Evolutionary conservation across 108 stramenopile genomes (phyloP).

Genomic region (Asterionellopsis glacialis): DNA sequence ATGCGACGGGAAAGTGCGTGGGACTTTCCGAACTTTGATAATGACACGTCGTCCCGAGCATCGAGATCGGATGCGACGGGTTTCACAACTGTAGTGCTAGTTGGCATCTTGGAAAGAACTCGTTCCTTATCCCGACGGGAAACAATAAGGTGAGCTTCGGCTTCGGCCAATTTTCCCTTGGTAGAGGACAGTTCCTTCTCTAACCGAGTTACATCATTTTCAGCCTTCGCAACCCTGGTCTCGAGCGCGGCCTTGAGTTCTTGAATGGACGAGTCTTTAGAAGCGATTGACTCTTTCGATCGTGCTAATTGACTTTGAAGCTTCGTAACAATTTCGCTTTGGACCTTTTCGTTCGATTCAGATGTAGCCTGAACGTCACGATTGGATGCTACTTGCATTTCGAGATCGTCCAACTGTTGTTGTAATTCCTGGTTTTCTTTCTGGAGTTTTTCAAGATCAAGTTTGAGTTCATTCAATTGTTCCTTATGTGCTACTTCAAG

Average conservation of each 20-base stretch:
- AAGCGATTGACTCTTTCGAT: constrained; percentile 50
- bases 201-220: constrained; percentile 42
- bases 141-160: constrained; percentile 57
- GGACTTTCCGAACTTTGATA: constrained; percentile 12
- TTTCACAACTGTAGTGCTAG: neutral
- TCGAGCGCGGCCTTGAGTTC: constrained; percentile 32
- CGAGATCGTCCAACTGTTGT: constrained; percentile 53
- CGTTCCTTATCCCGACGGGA: constrained; percentile 34
- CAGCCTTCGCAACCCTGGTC: constrained; percentile 35
- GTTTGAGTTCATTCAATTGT: constrained; percentile 34
- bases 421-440: constrained; percentile 58
- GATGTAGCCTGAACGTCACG: constrained; percentile 34
- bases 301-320: constrained; percentile 60
- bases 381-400: constrained; percentile 35
- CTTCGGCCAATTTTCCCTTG: constrained; percentile 61
- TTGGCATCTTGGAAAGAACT: constrained; percentile 19
- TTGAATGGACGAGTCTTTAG: constrained; percentile 59
- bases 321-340: constrained; percentile 60
- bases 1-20: constrained; percentile 25
- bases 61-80: neutral
- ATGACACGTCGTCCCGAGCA: constrained; percentile 7
- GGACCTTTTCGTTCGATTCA: constrained; percentile 20
- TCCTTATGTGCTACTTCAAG: constrained; percentile 35
- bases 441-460: constrained; percentile 35
- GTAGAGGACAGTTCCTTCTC: constrained; percentile 50